These are phyloP conservation scores for Suhomyces faveliae DNA, from an alignment of 805 yeast genomes.

Conservation along the genomic window DNA sequence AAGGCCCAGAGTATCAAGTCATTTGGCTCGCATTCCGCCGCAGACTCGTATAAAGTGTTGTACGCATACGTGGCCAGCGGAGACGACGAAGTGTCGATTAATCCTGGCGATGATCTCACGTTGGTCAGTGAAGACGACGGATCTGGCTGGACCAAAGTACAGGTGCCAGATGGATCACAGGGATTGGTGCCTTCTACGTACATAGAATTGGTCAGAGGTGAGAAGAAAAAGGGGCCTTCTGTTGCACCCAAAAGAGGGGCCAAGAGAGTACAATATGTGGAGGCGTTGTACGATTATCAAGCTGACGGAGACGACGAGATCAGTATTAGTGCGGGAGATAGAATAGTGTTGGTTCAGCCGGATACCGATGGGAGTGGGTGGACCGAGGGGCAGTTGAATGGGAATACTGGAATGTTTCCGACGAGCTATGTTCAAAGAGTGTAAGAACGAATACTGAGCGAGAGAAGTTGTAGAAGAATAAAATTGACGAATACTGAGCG, in stretches of 20 bases:
- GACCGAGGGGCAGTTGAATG: constrained; percentile 86
- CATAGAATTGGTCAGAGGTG: constrained; percentile 43
- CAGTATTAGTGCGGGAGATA: constrained; percentile 69
- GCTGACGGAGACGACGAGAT: constrained; percentile 84
- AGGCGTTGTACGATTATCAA: constrained; percentile 70
- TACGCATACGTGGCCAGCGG: constrained; percentile 69
- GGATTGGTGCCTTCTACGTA: constrained; percentile 91
- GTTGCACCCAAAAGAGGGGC: constrained; percentile 80
- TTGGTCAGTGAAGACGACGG: constrained; percentile 77
- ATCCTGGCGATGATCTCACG: constrained; percentile 58
- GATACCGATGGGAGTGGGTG: constrained; percentile 79
- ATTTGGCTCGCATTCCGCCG: constrained; percentile 12
- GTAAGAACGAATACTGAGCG: too few relatives aligned
- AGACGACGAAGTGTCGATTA: constrained; percentile 67
- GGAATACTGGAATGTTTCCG: constrained; percentile 70
- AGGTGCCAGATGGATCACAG: constrained; percentile 37
- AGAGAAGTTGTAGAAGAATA: too few relatives aligned
- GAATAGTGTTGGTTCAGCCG: constrained; percentile 57
- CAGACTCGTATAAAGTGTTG: constrained; percentile 47
- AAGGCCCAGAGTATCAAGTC: constrained; percentile 27
- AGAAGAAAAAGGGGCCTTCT: constrained; percentile 63
- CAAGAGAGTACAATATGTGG: constrained; percentile 58
- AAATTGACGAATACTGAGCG: too few relatives aligned
- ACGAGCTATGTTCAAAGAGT: constrained; percentile 60
- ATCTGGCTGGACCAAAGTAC: constrained; percentile 84